Conservation (phyloP, 176 grass and related monocot genomes). For the Oryza meridionalis region DNA sequence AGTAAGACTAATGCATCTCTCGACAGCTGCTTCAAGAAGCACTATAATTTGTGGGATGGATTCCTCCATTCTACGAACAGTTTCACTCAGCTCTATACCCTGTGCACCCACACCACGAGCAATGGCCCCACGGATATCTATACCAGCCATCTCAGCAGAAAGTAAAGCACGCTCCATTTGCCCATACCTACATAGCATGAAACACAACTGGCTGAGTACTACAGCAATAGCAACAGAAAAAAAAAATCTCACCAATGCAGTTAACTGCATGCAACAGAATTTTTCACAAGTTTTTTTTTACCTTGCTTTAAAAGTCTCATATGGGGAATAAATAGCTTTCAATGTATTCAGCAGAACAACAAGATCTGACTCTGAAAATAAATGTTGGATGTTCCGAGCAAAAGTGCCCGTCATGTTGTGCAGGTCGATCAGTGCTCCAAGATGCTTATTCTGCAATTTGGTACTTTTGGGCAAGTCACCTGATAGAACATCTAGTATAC, state of each 20-base stretch:
- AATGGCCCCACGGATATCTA: conserved; percentile 91
- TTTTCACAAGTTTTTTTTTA: conserved; percentile 33
- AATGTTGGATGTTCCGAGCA: conserved; percentile 90
- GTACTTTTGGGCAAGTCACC: conserved; percentile 93
- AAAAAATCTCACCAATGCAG: background rate
- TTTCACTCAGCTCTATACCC: conserved; percentile 99
- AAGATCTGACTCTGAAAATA: conserved; percentile 93
- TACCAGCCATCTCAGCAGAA: conserved; percentile 75
- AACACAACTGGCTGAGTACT: background rate
- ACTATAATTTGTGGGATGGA: conserved; percentile 91
- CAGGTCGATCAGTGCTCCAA: conserved; percentile 88
- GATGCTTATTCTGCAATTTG: conserved; percentile 89
- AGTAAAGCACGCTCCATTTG: conserved; percentile 95
- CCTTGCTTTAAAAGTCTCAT: conserved; percentile 94
- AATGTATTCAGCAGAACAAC: conserved; percentile 73
- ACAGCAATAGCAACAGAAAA: conserved; percentile 1
- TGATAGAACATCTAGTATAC: conserved; percentile 92
- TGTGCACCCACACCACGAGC: conserved; percentile 89
- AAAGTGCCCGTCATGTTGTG: conserved; percentile 95
- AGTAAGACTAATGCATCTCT: conserved; percentile 96
- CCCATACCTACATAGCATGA: conserved; percentile 67
- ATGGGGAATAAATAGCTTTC: conserved; percentile 97
- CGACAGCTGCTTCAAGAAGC: conserved; percentile 91
- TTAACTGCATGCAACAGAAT: background rate
- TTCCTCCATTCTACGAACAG: conserved; percentile 98